Conservation (phyloP, 2,329 filamentous ascomycete species). For the Alternaria arbusti region DNA sequence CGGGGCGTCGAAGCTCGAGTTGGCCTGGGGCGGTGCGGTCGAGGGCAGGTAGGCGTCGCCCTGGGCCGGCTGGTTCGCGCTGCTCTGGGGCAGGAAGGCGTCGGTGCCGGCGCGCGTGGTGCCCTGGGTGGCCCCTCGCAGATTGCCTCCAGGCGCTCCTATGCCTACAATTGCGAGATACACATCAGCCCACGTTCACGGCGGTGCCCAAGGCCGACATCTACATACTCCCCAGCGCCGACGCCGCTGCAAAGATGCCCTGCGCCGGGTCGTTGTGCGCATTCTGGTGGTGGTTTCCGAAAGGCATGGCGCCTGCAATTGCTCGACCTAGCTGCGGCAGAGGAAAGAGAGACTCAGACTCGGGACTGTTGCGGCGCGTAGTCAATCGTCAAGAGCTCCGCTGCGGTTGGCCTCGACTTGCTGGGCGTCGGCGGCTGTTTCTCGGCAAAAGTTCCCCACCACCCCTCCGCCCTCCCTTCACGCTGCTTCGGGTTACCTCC, state of each 20-base stretch:
- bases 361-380: slow-evolving; percentile 16
- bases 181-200: slow-evolving; percentile 8
- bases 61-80: slow-evolving; percentile 29
- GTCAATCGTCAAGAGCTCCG: slow-evolving; percentile 4
- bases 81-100: slow-evolving; percentile 49
- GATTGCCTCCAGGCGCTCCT: slow-evolving; percentile 52
- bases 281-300: slow-evolving; percentile 46
- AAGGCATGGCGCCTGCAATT: slow-evolving; percentile 44
- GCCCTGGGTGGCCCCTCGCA: slow-evolving; percentile 48
- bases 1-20: slow-evolving; percentile 59
- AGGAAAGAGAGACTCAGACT: slow-evolving; percentile 3
- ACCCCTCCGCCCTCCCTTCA: slow-evolving; percentile 15
- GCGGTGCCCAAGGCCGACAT: not conserved
- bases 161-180: slow-evolving; percentile 36
- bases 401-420: slow-evolving; percentile 10
- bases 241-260: slow-evolving; percentile 55
- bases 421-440: slow-evolving; percentile 10
- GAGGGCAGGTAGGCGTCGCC: slow-evolving; percentile 25
- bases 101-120: slow-evolving; percentile 54
- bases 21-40: slow-evolving; percentile 43
- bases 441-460: slow-evolving; percentile 15
- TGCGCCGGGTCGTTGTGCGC: slow-evolving; percentile 46
- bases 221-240: slow-evolving; percentile 50
- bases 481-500: not conserved
- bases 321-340: too few relatives aligned